Conservation (phyloP, 2,329 filamentous ascomycete genomes). For the Ophiostoma himal-ulmi region DNA sequence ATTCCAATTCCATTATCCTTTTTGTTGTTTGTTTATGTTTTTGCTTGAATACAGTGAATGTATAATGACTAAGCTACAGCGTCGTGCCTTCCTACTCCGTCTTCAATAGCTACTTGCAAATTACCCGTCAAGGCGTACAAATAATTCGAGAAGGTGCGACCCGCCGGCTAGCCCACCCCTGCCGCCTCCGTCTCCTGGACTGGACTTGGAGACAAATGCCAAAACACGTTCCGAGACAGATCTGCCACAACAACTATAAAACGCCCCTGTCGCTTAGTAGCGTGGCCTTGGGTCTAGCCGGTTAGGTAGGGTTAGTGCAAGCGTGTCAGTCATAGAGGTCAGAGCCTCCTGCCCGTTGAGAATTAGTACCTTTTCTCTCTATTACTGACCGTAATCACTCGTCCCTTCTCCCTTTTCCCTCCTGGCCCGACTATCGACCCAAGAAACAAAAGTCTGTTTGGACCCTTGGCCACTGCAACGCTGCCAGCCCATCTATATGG, state of each 20-base stretch:
- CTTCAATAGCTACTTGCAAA: too few relatives aligned
- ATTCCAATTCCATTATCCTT: too few relatives aligned
- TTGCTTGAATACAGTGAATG: too few relatives aligned
- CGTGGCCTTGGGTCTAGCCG: background rate
- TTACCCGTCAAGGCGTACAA: too few relatives aligned
- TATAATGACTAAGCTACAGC: too few relatives aligned
- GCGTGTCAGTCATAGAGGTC: background rate
- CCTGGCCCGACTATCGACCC: conserved; percentile 2
- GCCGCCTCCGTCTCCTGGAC: conserved; percentile 2
- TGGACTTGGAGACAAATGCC: conserved; percentile 28
- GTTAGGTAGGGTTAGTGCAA: background rate
- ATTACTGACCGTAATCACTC: background rate
- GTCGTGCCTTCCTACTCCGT: background rate
- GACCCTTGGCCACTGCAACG: conserved; percentile 18
- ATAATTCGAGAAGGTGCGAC: background rate
- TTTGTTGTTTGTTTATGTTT: too few relatives aligned
- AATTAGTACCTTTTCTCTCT: background rate
- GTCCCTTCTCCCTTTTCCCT: conserved; percentile 1
- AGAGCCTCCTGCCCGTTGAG: conserved; percentile 5
- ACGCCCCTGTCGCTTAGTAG: conserved; percentile 8
- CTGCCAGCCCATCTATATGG: background rate
- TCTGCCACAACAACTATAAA: conserved; percentile 39
- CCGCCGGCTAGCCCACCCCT: conserved; percentile 14
- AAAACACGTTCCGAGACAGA: conserved; percentile 48
- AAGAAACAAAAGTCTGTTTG: conserved; percentile 18